phyloP scores from a whole-genome alignment of 1,284 basidiomycete genomes.

The Rhizoctonia solani region DNA sequence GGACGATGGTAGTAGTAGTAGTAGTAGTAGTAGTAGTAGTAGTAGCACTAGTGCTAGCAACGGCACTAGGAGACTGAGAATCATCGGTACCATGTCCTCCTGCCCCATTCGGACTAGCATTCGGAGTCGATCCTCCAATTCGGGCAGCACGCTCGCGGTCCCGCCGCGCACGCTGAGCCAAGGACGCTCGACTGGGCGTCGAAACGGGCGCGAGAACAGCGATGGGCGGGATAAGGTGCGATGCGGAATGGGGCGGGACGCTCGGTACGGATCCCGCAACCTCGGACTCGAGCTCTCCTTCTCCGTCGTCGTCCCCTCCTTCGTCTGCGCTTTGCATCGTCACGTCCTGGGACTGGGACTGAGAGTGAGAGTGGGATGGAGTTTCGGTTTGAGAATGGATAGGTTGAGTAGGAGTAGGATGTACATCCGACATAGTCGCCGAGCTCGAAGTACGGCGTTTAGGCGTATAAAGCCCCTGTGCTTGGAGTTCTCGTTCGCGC shows the following conservation, averaged over 20 bases:
- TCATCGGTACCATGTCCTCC: no score
- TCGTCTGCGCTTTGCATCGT: conserved; percentile 24
- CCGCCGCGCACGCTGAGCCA: conserved; percentile 30
- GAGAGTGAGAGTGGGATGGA: background rate
- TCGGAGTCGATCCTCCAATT: background rate
- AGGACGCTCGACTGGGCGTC: conserved; percentile 22
- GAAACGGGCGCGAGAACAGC: conserved; percentile 23
- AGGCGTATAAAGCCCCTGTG: conserved; percentile 13
- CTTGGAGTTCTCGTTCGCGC: conserved; percentile 26
- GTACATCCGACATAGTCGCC: conserved; percentile 1
- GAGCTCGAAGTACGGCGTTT: conserved; percentile 26
- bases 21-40: no score
- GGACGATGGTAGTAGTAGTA: no score
- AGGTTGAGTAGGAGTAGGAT: no score
- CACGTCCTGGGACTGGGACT: background rate
- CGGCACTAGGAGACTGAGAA: no score
- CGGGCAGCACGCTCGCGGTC: conserved; percentile 15
- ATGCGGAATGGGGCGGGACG: conserved; percentile 21
- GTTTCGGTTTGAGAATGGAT: background rate
- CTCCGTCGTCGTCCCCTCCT: conserved; percentile 31
- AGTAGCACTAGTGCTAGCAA: no score
- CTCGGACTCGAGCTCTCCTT: conserved; percentile 28
- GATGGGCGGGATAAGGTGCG: conserved; percentile 29
- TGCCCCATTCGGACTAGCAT: no score
- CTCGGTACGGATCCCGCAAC: background rate